Evolutionary conservation across 352 stramenopile genomes (phyloP), one percentile per base, ranked within the genome.

Genomic region (Peronospora destructor): DNA sequence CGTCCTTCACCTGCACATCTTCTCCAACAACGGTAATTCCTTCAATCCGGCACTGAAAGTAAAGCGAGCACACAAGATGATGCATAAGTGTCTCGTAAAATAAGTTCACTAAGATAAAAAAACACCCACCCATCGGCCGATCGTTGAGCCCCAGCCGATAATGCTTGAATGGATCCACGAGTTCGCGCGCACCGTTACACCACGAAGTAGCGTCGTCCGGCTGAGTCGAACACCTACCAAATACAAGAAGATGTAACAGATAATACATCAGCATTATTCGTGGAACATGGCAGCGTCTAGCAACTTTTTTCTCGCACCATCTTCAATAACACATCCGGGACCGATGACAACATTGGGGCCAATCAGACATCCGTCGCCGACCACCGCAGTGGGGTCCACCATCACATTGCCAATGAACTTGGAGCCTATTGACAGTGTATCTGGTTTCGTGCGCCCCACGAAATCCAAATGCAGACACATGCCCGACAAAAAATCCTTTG

Each of bases 161-260:
- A 95, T 95, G 51, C 79, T 91, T 44, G 81, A 89, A 40, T 88
- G 70, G 50, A 95, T 87, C 77, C 79, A 90, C 43, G 76, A 84
- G 60, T 93, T 88, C 9, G 75, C 65, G 28, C 78, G 73, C 36
- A 95, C 78, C 0, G 73, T 88, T 38, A 91, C 82, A 9, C 66
- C 75, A 25, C 78, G 66, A 49, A 94, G 61, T 30, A 95, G 61
- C 45, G 84, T 91, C 45, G 76, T 87, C 47, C 82, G 72, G 48
- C 76, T 87, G 54, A 95, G 54, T 40, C 84, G 82, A 28, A 92
- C 85, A n/a, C 81, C 76, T 87, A 40, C 12, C 6, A 58, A 16
- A 12, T 11, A 45, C 9, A 21, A 53, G 23, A 21, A 53, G 23
- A 11, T n/a, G 2, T 11, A 50, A 59, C 1, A 35, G 8, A 36